A percentile compares a stretch with the other conserved stretches of the same genome.
Conservation (phyloP, 345 rosid genomes). For the Gossypium ekmanianum region DNA sequence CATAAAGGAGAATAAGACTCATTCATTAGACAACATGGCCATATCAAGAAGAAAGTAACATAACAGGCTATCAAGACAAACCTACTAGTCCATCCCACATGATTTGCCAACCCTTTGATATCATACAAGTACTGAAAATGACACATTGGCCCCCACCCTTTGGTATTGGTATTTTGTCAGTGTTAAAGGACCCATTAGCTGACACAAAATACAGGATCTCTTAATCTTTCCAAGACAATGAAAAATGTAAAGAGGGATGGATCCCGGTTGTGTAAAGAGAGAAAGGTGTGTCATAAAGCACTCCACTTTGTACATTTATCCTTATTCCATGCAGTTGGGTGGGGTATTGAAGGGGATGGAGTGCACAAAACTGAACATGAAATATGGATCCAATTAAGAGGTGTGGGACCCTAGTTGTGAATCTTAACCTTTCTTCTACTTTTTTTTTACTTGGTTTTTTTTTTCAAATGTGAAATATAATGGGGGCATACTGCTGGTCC, state of each 20-base stretch:
- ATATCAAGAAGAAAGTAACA: constrained; percentile 15
- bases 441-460: neutral
- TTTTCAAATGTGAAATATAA: neutral
- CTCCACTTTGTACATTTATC: constrained; percentile 19
- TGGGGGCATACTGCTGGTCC: constrained; percentile 18
- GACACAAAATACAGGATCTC: constrained; percentile 27
- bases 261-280: constrained; percentile 22
- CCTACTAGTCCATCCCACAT: constrained; percentile 25
- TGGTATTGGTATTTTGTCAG: neutral
- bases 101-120: constrained; percentile 28
- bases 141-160: constrained; percentile 9
- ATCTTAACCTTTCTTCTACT: constrained; percentile 5
- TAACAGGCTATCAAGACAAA: constrained; percentile 13
- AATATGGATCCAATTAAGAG: constrained; percentile 20
- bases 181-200: neutral
- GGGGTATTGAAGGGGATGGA: constrained; percentile 13
- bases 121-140: constrained; percentile 11
- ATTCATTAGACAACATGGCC: constrained; percentile 14
- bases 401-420: constrained; percentile 22
- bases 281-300: constrained; percentile 28
- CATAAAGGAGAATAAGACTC: neutral
- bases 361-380: constrained; percentile 15
- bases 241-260: neutral
- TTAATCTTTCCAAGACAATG: constrained; percentile 17
- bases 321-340: constrained; percentile 23